Conservation (phyloP, 1,284 basidiomycete genomes). For the Sporisorium iseilematis-ciliati region DNA sequence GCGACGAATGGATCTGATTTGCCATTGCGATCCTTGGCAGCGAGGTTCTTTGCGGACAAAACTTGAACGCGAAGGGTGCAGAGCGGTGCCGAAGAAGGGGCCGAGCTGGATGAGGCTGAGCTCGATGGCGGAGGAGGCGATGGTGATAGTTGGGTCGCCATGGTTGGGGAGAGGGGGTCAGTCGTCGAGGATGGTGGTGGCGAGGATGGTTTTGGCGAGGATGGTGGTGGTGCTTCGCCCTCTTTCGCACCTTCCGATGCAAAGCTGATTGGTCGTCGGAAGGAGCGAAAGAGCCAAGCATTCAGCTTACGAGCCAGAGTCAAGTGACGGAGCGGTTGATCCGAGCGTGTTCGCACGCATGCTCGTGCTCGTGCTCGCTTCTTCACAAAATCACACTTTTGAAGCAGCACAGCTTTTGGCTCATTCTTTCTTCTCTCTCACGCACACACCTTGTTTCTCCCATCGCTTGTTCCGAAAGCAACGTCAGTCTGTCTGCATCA, state of each 20-base stretch:
- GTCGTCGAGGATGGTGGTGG: not conserved
- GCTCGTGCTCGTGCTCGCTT: not conserved
- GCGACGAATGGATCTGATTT: constrained; percentile 67
- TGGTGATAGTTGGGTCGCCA: constrained; percentile 7
- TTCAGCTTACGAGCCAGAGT: too few relatives aligned
- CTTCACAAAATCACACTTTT: constrained; percentile 9
- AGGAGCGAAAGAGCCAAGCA: too few relatives aligned
- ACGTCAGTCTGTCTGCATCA: too few relatives aligned
- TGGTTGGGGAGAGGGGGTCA: not conserved
- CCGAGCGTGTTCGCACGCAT: constrained; percentile 7
- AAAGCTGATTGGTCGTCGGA: not conserved
- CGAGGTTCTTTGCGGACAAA: constrained; percentile 71
- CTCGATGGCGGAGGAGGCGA: constrained; percentile 12
- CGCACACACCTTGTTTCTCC: too few relatives aligned
- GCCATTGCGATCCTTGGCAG: constrained; percentile 73
- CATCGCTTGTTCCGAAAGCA: too few relatives aligned
- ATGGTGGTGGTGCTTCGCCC: not conserved
- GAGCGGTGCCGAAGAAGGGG: constrained; percentile 17
- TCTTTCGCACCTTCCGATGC: not conserved
- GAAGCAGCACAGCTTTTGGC: not conserved
- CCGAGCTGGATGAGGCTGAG: constrained; percentile 7
- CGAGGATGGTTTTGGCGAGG: not conserved
- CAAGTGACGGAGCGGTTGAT: not conserved
- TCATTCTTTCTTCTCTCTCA: not conserved
- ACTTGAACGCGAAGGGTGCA: constrained; percentile 66